Percentiles rank a stretch among this genome's conserved stretches.
phyloP scores from a whole-genome alignment of 2,329 filamentous ascomycete genomes.

The Dryadomyces quercivorus region DNA sequence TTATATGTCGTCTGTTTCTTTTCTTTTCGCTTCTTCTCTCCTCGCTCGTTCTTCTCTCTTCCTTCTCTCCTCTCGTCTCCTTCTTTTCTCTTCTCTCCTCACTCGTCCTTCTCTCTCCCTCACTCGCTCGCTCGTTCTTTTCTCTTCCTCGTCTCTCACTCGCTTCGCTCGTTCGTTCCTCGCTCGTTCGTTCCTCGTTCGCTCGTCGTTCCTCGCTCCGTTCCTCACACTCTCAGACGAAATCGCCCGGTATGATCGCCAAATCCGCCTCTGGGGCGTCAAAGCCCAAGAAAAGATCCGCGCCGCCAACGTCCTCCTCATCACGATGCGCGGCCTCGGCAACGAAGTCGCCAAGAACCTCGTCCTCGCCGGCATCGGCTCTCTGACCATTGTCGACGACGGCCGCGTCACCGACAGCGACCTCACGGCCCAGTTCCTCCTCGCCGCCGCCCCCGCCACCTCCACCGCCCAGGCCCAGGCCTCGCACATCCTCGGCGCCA shows the following conservation, averaged over 20 bases:
- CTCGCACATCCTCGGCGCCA: conserved; percentile 51
- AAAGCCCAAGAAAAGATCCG: conserved; percentile 89
- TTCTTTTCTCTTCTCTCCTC: neutral
- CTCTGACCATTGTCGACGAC: conserved; percentile 78
- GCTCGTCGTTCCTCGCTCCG: neutral
- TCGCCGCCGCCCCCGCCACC: conserved; percentile 27
- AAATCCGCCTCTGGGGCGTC: conserved; percentile 95
- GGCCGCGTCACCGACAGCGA: conserved; percentile 65
- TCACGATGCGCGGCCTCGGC: conserved; percentile 76
- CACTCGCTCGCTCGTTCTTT: neutral
- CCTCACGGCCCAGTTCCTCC: conserved; percentile 71
- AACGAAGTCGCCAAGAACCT: conserved; percentile 97
- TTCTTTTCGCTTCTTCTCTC: no score
- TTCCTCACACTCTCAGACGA: conserved; percentile 45
- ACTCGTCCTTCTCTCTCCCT: neutral
- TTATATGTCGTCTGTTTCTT: neutral
- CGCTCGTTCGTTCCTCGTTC: neutral
- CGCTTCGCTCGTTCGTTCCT: neutral
- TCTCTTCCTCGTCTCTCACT: neutral
- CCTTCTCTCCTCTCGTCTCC: neutral
- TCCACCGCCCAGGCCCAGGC: neutral
- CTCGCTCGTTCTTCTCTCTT: neutral
- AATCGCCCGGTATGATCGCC: conserved; percentile 91
- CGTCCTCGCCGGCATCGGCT: conserved; percentile 83
- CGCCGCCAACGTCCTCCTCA: conserved; percentile 76